These are phyloP conservation scores for Botrytis squamosa DNA, from an alignment of 2,329 filamentous ascomycete genomes.

Conservation along the genomic window DNA sequence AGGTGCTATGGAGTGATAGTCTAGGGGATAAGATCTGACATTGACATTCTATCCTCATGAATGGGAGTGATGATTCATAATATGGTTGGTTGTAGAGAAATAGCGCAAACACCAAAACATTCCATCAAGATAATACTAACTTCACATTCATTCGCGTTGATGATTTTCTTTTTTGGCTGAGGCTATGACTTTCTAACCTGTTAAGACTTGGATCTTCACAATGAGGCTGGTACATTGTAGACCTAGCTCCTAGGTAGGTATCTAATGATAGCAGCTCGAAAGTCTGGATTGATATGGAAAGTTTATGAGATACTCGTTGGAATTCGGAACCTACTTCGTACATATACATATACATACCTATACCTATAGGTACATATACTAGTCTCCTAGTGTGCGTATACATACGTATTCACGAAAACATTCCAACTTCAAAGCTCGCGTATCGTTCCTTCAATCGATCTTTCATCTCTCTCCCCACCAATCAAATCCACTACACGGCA, in stretches of 20 bases:
- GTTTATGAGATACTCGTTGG: neutral
- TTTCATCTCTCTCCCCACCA: neutral
- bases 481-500: neutral
- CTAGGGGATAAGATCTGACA: neutral
- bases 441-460: neutral
- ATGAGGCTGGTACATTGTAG: neutral
- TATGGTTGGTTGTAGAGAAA: neutral
- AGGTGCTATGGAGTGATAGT: too few relatives aligned
- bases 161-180: neutral
- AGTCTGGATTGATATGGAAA: neutral
- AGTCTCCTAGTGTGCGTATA: neutral
- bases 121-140: neutral
- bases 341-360: too few relatives aligned
- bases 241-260: too few relatives aligned
- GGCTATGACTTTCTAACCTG: neutral
- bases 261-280: neutral
- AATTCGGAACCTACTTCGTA: too few relatives aligned
- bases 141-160: neutral
- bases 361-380: too few relatives aligned
- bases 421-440: neutral
- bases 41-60: neutral
- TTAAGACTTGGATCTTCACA: neutral
- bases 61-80: too few relatives aligned
- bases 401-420: neutral
- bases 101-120: neutral